Evolutionary conservation across 2,329 filamentous ascomycete species (phyloP), one percentile per base, ranked within the genome.

Genomic region (Alternaria arborescens): DNA sequence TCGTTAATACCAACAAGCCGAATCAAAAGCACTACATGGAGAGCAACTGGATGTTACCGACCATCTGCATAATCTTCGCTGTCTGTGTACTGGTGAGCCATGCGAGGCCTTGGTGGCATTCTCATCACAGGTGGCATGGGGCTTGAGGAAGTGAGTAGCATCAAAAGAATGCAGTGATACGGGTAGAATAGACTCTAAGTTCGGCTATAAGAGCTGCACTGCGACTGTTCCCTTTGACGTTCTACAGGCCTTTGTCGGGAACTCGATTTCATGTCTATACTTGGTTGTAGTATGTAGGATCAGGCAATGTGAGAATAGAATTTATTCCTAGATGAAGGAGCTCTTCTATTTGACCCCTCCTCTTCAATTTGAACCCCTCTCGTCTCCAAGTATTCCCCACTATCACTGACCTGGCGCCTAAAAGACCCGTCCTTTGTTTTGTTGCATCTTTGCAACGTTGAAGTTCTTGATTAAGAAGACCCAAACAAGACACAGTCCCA

Each of bases 401-500:
- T 16, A 1, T 22, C 7, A 34, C 28, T 7, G 16, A 12, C 8
- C 11, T 16, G n/a, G 8, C 8, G 28, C 34, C 52, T 55, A 55
- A 5, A 34, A 58, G 12, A 79, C 69, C 10, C 69, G 60, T 16
- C 78, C 77, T 67, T 77, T 79, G 8, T 65, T 71, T 66, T 79
- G 76, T 62, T 77, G 73, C 14, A 72, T 68, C 46, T 70, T 69
- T 28, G 62, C 74, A 16, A 79, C 66, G 40, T 79, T 73, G 38
- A 76, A 74, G 36, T 80, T 64, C 53, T 69, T 75, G 74, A 53
- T 77, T 62, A 3, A 74, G 28, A 11, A 75, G 66, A 38, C 64
- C 70, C 28, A 74, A 59, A 16, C 75, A 36, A 5, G 64, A 66
- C 18, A 78, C 30, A 42, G 65, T 72, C 64, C 73, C 67, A 30